Evolutionary conservation across 768 basidiomycete genomes (phyloP), one percentile per base, ranked within the genome.

Genomic region (Trametes punicea): DNA sequence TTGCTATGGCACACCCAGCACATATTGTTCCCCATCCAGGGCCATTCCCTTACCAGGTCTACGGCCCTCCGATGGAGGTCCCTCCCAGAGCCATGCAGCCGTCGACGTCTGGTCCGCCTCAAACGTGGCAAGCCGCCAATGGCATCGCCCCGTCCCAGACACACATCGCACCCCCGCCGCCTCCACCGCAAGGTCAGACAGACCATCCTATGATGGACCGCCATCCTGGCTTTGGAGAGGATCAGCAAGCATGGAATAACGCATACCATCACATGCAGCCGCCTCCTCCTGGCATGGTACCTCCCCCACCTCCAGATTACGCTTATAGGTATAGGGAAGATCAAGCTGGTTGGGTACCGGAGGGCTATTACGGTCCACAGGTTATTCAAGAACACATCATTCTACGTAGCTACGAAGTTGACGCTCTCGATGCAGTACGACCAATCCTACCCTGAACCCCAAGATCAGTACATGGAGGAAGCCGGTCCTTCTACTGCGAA

Each of bases 91-190:
- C 77, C 29, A 73, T 82, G 61, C 80, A 77, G 38, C 71, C 75
- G 8, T 69, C 78, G 13, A 69, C 79, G 13, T 69, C 79, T 26
- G 77, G 75, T 2, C 77, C 81, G 7, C 79, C 83, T 5, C 85
- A 82, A 56, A 74, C 83, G 16, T 88, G 88, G 86, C 85, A 86
- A 63, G 75, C 78, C 6, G 70, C 83, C 4, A 77, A 74, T 39
- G 78, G 76, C 21, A 84, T 89, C 36, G 78, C 82, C 0, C 85
- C 87, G 6, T 79, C 84, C 50, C 86, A 87, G 61, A 81, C 84
- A 0, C 87, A 80, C 61, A 68, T 82, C 4, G 60, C 56, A 16
- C 62, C 62, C 6, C 59, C 60, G 15, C 61, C 61, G 1, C 56
- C 56, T 13, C 49, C 53, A 16, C 51, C 47, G 6, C 46, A 45